Base-by-base conservation (phyloP, 352 stramenopile genomes). In the Phytopythium chamaehyphon region DNA sequence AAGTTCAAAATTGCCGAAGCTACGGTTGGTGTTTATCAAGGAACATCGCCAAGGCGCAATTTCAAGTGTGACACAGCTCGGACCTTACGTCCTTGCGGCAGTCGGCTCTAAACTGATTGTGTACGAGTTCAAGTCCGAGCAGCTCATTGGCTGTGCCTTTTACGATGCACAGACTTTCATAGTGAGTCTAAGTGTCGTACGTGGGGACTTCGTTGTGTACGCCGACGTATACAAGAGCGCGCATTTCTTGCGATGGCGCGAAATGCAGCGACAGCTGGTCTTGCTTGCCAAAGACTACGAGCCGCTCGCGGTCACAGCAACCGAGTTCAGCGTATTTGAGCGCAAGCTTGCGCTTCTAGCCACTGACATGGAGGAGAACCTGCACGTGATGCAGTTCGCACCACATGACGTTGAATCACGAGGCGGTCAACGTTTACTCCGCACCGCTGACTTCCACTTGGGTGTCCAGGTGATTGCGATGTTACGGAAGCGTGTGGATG, bases 121-220 rank as follows among this genome's bases (percentile, higher is more conserved):
- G 63, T 92, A 95, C 59, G 80, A 93, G 51, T 90, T 90, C 73
- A 95, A 95, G 66, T 90, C 79, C 21, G 83, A 91, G 52, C 82
- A 95, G 61, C 64, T 93, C 40, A 78, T 93, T 47, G 83, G 80
- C 1, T 95, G 84, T 47, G 83, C 84, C 0, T 95, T 95, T 55
- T 95, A 93, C 57, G 84, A 95, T 42, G 83, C 83, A 16, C 84
- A 95, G 50, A 90, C 91, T 62, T 95, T 83, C 54, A 95, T 95
- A 50, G 81, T 92, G 47, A 92, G 74, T 26, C 61, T 88, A 24
- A 90, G 59, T 50, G 81, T 93, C 33, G 72, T 95, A 8, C 89
- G 88, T 47, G 28, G 28, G 28, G 84, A 94, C 50, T 95, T 88
- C 28, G 67, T 96, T 55, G 69, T 93, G 68, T 93, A 95, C 45